A percentile compares a stretch with the other conserved stretches of the same genome.
These are phyloP conservation scores for Phytopythium helicoides DNA, from an alignment of 352 stramenopile genomes.

Conservation along the genomic window DNA sequence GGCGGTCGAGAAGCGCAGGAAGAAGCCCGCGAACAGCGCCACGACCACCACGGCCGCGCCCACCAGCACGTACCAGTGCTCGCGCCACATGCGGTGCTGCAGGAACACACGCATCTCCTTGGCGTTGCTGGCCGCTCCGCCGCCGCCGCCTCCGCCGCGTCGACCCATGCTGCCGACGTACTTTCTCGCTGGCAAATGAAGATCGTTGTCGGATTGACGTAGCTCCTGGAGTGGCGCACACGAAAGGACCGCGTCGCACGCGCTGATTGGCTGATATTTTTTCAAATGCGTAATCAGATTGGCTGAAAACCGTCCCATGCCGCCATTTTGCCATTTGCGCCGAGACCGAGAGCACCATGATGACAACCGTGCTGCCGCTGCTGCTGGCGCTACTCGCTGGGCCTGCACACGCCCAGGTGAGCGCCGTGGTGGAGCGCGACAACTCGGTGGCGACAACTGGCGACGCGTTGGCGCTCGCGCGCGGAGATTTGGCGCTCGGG, in stretches of 20 bases:
- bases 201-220: too few species aligned
- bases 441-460: slow-evolving; percentile 5
- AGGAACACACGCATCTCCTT: slow-evolving; percentile 83
- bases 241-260: slow-evolving; percentile 3
- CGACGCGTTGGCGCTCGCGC: slow-evolving; percentile 1
- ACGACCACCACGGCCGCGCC: slow-evolving; percentile 46
- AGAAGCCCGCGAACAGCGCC: slow-evolving; percentile 53
- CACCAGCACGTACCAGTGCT: slow-evolving; percentile 63
- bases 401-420: slow-evolving; percentile 8
- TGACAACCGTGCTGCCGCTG: slow-evolving; percentile 5
- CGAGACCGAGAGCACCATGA: not conserved
- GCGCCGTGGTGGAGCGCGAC: slow-evolving; percentile 1
- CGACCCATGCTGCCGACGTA: slow-evolving; percentile 22
- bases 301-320: slow-evolving; percentile 4
- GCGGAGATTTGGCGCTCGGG: slow-evolving; percentile 14
- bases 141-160: slow-evolving; percentile 20
- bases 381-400: slow-evolving; percentile 16
- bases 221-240: not conserved
- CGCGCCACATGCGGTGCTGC: slow-evolving; percentile 78
- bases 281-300: slow-evolving; percentile 1
- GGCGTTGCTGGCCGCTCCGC: slow-evolving; percentile 47
- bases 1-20: slow-evolving; percentile 67
- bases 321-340: not conserved
- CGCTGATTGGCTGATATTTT: slow-evolving; percentile 11
- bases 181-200: slow-evolving; percentile 1